A percentile compares a stretch with the other conserved stretches of the same genome.
Evolutionary conservation across 2,329 filamentous ascomycete species (phyloP).

Genomic region (Elsinoe perseae): DNA sequence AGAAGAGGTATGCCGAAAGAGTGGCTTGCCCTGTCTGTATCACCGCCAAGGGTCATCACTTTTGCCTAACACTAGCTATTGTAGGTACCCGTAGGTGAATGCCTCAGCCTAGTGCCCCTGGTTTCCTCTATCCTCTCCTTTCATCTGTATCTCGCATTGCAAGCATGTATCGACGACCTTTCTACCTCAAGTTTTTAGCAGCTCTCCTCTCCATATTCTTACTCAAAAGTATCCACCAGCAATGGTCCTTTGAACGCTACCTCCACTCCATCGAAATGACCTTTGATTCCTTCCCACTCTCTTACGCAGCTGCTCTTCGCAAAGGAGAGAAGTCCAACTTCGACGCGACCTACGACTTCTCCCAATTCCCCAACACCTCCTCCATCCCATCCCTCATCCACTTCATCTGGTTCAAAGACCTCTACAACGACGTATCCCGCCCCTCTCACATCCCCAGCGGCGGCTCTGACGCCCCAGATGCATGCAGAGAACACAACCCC

Average conservation of each 20-base stretch:
- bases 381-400: constrained; percentile 20
- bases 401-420: constrained; percentile 23
- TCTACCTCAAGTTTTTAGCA: too few relatives aligned
- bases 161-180: too few relatives aligned
- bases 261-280: constrained; percentile 18
- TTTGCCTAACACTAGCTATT: too few relatives aligned
- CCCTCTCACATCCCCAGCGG: constrained; percentile 17
- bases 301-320: constrained; percentile 16
- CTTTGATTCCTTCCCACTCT: constrained; percentile 17
- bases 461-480: constrained; percentile 20
- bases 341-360: constrained; percentile 14
- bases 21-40: too few relatives aligned
- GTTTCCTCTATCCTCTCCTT: too few relatives aligned
- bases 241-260: constrained; percentile 17
- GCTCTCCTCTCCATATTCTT: too few relatives aligned
- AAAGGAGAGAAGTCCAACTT: background rate
- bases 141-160: too few relatives aligned
- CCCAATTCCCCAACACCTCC: background rate
- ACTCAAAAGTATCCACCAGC: too few relatives aligned
- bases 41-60: too few relatives aligned
- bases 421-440: constrained; percentile 19
- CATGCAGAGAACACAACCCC: constrained; percentile 19
- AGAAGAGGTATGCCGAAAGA: too few relatives aligned
- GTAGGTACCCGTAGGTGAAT: too few relatives aligned
- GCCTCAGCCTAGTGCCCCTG: too few relatives aligned